Percentiles rank a stretch among this genome's conserved stretches.
phyloP scores from a whole-genome alignment of 2,329 filamentous ascomycete genomes.

The Aspergillus ustus region DNA sequence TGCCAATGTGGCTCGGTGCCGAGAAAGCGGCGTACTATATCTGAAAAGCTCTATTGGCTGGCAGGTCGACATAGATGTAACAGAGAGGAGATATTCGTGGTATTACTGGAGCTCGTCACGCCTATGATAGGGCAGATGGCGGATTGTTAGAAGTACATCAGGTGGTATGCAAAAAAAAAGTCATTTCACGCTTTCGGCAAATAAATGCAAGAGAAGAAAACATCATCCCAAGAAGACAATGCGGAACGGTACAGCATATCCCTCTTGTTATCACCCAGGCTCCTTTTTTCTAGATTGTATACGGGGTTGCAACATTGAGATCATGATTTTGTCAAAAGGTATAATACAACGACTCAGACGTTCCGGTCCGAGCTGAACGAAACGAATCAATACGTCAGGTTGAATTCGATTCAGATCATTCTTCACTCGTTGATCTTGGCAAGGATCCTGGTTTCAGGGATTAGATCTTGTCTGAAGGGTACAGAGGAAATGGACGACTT shows the following conservation, averaged over 20 bases:
- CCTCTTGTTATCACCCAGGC: slow-evolving; percentile 10
- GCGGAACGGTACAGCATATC: slow-evolving; percentile 1
- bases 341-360: slow-evolving; percentile 37
- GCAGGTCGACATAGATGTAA: not conserved
- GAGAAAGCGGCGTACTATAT: not conserved
- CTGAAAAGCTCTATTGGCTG: not conserved
- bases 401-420: slow-evolving; percentile 9
- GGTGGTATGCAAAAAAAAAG: slow-evolving; percentile 35
- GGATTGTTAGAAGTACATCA: slow-evolving; percentile 39
- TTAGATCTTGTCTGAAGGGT: slow-evolving; percentile 22
- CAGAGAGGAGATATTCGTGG: slow-evolving; percentile 39
- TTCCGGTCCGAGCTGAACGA: slow-evolving; percentile 26
- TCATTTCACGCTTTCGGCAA: slow-evolving; percentile 32
- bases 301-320: slow-evolving; percentile 25
- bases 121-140: slow-evolving; percentile 24
- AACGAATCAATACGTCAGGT: slow-evolving; percentile 22
- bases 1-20: not conserved
- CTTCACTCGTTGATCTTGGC: slow-evolving; percentile 98
- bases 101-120: slow-evolving; percentile 34
- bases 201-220: slow-evolving; percentile 27
- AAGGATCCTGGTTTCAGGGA: slow-evolving; percentile 69
- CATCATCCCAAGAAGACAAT: slow-evolving; percentile 21
- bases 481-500: slow-evolving; percentile 52
- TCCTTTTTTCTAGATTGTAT: slow-evolving; percentile 26
- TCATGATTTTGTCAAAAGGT: slow-evolving; percentile 35